Evolutionary conservation across 2,329 filamentous ascomycete species (phyloP), one percentile per base, ranked within the genome.

Genomic region (Verticillium alfalfae): DNA sequence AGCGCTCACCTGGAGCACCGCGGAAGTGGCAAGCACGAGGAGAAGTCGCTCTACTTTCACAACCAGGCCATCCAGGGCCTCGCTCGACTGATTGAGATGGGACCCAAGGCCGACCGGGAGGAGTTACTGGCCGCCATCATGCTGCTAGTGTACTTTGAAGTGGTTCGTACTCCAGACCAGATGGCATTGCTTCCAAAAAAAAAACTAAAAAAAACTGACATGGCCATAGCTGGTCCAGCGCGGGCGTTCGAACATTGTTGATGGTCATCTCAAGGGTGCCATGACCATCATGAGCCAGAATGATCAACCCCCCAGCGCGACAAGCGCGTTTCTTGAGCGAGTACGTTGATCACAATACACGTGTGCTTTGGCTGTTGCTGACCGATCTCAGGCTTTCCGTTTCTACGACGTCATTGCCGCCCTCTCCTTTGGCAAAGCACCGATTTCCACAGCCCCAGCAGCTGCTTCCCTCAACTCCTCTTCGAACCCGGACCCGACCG

Each of bases 1-100:
- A 91, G 90, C 61, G 94, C 93, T 62, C 95, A 97, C 71, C 78
- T 96, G 62, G 90, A 94, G 66, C 92, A 84, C 57, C 76, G 84
- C 34, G 64, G 64, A 4, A 75, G 84, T 6, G 73, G 80, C 34
- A 84, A 88, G 3, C 74, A 84, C 6, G 73, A 80, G 31, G 84
- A 88, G 66, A 83, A 81, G 66, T 86, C 84, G 39, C 72, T 86
- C 1, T 80, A 80, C 63, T 87, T 87, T 64, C 85, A 88, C 64
- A 86, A 82, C 63, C 78, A 79, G 68, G 84, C 85, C 12, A 81
- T 88, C 31, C 81, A 84, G 66, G 84, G 83, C 1, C 72, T 88
- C 41, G 80, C 84, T 1, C 76, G 77, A 59, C 71, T 88, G 58
- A 88, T 88, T 63, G 79, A 85, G 64, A 75, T 81, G 55, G 81